Conservation (phyloP, 805 yeast species). For the Yamadazyma phyllophila region DNA sequence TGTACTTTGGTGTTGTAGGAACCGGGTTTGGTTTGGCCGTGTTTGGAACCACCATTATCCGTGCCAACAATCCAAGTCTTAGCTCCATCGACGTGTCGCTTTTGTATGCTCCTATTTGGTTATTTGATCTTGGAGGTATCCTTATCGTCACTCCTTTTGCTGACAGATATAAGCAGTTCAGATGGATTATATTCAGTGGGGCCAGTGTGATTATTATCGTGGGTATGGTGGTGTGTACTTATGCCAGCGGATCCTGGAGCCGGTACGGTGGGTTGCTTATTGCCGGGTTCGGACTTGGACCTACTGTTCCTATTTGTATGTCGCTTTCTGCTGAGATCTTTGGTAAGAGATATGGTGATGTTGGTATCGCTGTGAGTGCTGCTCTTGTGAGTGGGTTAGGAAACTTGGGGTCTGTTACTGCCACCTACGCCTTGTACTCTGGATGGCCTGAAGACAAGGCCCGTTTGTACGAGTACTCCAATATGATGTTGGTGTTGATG, state of each 20-base stretch:
- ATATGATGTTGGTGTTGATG: conserved; percentile 81
- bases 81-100: conserved; percentile 69
- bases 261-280: conserved; percentile 77
- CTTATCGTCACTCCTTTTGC: conserved; percentile 75
- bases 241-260: conserved; percentile 70
- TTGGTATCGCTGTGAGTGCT: conserved; percentile 79
- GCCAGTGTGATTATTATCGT: conserved; percentile 67
- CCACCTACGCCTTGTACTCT: conserved; percentile 78
- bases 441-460: conserved; percentile 83
- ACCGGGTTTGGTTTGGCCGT: conserved; percentile 86
- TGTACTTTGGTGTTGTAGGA: conserved; percentile 93
- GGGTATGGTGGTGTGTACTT: conserved; percentile 76
- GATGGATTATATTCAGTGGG: conserved; percentile 61
- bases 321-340: conserved; percentile 78
- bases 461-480: conserved; percentile 62
- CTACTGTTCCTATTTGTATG: conserved; percentile 88
- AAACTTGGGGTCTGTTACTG: conserved; percentile 79
- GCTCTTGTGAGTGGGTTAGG: conserved; percentile 87
- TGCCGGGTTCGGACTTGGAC: conserved; percentile 86
- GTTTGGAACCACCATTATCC: conserved; percentile 76
- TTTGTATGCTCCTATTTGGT: conserved; percentile 87
- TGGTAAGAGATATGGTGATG: conserved; percentile 69
- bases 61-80: conserved; percentile 58
- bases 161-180: conserved; percentile 57
- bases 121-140: conserved; percentile 77